Percentiles rank a stretch among this genome's conserved stretches.
Conservation (phyloP, 2,329 filamentous ascomycete species). For the Nothophaeocryptopus gaeumannii region DNA sequence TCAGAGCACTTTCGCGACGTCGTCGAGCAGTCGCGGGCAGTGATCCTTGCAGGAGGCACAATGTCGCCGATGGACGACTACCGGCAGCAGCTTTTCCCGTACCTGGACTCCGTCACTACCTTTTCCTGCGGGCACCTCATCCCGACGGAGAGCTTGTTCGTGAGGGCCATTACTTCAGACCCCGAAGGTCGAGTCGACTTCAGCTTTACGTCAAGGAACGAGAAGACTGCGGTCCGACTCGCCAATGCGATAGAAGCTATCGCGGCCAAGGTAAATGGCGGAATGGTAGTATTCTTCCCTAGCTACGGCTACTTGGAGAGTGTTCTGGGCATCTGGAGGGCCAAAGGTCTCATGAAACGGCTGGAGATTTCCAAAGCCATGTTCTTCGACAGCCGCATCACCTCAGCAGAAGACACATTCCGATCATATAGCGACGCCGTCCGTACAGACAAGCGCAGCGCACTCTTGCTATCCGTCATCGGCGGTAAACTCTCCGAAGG, state of each 20-base stretch:
- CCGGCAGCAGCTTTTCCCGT: slow-evolving; percentile 77
- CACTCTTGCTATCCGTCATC: slow-evolving; percentile 82
- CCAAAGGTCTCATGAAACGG: slow-evolving; percentile 28
- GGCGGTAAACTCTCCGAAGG: slow-evolving; percentile 95
- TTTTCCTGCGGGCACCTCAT: slow-evolving; percentile 95
- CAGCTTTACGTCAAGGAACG: slow-evolving; percentile 73
- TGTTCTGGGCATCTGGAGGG: slow-evolving; percentile 52
- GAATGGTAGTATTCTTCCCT: slow-evolving; percentile 91
- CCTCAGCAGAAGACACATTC: slow-evolving; percentile 66
- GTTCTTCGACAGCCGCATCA: slow-evolving; percentile 56
- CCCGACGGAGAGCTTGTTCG: slow-evolving; percentile 74
- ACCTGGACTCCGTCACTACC: slow-evolving; percentile 66
- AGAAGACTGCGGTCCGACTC: slow-evolving; percentile 66
- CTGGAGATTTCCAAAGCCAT: slow-evolving; percentile 37
- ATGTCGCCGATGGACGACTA: slow-evolving; percentile 98
- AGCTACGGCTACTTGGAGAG: slow-evolving; percentile 87
- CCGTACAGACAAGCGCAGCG: slow-evolving; percentile 54
- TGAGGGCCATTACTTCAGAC: slow-evolving; percentile 62
- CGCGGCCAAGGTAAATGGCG: slow-evolving; percentile 74
- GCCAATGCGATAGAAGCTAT: slow-evolving; percentile 71
- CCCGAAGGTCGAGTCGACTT: slow-evolving; percentile 69
- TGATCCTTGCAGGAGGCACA: slow-evolving; percentile 89
- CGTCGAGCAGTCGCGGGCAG: slow-evolving; percentile 76
- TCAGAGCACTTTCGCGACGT: slow-evolving; percentile 88
- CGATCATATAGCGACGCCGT: slow-evolving; percentile 70